Evolutionary conservation across 2,329 filamentous ascomycete genomes (phyloP).

Genomic region (Pseudocercospora vitis): DNA sequence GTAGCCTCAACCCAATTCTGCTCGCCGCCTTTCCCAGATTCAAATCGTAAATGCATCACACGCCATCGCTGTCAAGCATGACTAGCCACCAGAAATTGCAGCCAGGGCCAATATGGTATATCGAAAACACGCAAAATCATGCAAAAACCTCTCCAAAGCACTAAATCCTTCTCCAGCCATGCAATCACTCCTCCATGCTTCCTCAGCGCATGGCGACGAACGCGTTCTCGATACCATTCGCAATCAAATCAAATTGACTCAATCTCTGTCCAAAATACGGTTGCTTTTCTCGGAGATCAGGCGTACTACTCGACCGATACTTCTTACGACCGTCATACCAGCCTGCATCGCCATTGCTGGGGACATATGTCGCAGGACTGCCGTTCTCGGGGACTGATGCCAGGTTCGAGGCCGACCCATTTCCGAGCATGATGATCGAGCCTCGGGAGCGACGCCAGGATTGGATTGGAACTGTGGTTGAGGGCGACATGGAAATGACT

Average conservation of each 20-base stretch:
- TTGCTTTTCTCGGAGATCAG: slow-evolving; percentile 7
- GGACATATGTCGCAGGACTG: slow-evolving; percentile 16
- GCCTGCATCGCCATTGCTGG: not conserved
- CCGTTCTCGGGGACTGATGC: not conserved
- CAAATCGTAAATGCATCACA: no score
- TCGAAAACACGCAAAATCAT: no score
- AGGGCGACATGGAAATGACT: slow-evolving; percentile 31
- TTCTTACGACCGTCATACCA: not conserved
- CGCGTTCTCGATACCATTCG: slow-evolving; percentile 35
- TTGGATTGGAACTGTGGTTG: slow-evolving; percentile 18
- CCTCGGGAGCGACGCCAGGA: slow-evolving; percentile 16
- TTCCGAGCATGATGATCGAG: not conserved
- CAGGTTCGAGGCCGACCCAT: slow-evolving; percentile 1
- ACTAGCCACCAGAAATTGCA: no score
- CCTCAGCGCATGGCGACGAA: slow-evolving; percentile 27
- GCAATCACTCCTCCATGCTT: no score
- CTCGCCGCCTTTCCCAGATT: no score
- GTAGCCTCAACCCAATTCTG: no score
- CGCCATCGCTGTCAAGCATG: no score
- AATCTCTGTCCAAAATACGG: slow-evolving; percentile 31
- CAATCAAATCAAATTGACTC: slow-evolving; percentile 30
- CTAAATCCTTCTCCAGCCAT: no score
- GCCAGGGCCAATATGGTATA: no score
- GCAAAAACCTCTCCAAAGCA: no score
- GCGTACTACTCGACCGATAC: not conserved